Evolutionary conservation across 2,329 filamentous ascomycete species (phyloP).

Genomic region (Peltaster fructicola): DNA sequence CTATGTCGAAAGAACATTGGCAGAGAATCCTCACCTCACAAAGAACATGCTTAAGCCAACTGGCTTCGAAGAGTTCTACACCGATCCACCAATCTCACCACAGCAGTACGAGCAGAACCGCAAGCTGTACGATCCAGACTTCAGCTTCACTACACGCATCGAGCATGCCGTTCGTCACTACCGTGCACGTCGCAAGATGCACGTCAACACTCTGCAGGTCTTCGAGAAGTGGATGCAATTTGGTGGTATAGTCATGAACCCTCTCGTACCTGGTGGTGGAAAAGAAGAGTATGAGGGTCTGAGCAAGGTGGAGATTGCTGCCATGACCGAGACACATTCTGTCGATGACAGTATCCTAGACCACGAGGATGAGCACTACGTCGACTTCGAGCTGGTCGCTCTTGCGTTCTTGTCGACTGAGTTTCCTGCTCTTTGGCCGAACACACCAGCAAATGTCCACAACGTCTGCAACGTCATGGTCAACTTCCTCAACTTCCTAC

Average conservation of each 20-base stretch:
- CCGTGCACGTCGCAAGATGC: slow-evolving; percentile 57
- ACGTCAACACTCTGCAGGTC: slow-evolving; percentile 40
- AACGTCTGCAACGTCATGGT: slow-evolving; percentile 49
- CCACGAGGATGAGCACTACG: slow-evolving; percentile 40
- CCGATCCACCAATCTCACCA: slow-evolving; percentile 62
- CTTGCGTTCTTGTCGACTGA: slow-evolving; percentile 48
- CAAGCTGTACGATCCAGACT: slow-evolving; percentile 44
- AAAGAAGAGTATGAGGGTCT: slow-evolving; percentile 20
- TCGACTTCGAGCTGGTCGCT: slow-evolving; percentile 65
- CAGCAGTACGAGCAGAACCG: slow-evolving; percentile 49
- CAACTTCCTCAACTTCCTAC: slow-evolving; percentile 78
- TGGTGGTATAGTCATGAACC: slow-evolving; percentile 55
- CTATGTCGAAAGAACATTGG: slow-evolving; percentile 9
- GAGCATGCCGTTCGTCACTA: slow-evolving; percentile 73
- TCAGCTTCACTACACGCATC: slow-evolving; percentile 45
- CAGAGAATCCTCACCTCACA: slow-evolving; percentile 18
- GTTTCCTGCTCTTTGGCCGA: slow-evolving; percentile 3
- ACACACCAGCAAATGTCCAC: slow-evolving; percentile 22
- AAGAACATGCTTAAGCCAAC: slow-evolving; percentile 27
- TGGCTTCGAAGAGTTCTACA: slow-evolving; percentile 50
- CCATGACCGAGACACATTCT: slow-evolving; percentile 33
- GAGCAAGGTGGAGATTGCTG: slow-evolving; percentile 41
- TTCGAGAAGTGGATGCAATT: slow-evolving; percentile 70
- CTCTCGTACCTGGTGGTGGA: slow-evolving; percentile 42
- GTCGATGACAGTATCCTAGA: slow-evolving; percentile 30